Conservation (phyloP, 2,329 filamentous ascomycete species). For the Calonectria montana region DNA sequence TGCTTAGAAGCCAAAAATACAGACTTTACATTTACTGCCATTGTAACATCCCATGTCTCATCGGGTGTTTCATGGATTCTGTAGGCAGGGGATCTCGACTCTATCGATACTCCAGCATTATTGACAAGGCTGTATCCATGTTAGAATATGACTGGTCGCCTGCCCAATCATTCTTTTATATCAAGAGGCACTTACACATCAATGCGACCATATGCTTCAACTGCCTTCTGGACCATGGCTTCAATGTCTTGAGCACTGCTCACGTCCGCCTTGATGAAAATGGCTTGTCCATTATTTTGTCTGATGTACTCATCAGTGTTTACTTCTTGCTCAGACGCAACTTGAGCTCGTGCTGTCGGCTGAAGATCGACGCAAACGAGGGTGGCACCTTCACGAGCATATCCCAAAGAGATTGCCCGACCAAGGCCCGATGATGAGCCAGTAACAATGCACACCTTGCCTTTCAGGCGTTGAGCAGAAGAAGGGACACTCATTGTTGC, state of each 20-base stretch:
- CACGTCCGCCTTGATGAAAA: constrained; percentile 59
- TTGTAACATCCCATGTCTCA: constrained; percentile 56
- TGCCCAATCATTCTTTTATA: background rate
- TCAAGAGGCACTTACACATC: constrained; percentile 45
- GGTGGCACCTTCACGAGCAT: constrained; percentile 53
- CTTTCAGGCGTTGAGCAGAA: constrained; percentile 19
- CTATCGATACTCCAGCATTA: constrained; percentile 57
- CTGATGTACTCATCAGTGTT: constrained; percentile 49
- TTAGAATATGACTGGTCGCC: background rate
- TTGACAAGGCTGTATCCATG: constrained; percentile 46
- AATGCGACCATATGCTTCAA: constrained; percentile 34
- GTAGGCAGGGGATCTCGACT: constrained; percentile 45
- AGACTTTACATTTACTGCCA: constrained; percentile 51
- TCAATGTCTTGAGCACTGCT: constrained; percentile 51
- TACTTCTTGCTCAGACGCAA: constrained; percentile 43
- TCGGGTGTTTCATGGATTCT: constrained; percentile 60
- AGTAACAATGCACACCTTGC: constrained; percentile 55
- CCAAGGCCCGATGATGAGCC: constrained; percentile 60
- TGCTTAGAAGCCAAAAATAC: constrained; percentile 58
- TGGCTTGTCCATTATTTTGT: constrained; percentile 46
- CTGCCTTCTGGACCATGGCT: constrained; percentile 44
- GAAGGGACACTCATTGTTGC: constrained; percentile 7
- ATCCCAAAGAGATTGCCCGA: constrained; percentile 57
- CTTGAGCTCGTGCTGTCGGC: constrained; percentile 39
- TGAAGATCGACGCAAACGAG: constrained; percentile 56